These are phyloP conservation scores for Fusarium austroafricanum DNA, from an alignment of 2,329 filamentous ascomycete genomes.

Conservation along the genomic window DNA sequence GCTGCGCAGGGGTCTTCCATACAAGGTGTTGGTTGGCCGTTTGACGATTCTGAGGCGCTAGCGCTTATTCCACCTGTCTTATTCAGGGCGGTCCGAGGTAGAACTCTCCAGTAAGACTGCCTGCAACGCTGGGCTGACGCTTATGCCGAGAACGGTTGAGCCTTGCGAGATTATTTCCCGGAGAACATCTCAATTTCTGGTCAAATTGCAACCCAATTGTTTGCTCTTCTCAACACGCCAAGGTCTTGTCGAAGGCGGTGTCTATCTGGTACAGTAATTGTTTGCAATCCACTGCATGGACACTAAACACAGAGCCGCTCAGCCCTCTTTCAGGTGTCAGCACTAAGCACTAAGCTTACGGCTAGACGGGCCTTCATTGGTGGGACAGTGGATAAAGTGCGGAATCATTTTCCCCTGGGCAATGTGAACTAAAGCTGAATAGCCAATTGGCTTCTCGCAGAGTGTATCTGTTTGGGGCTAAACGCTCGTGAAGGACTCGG, in stretches of 20 bases:
- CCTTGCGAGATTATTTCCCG: neutral
- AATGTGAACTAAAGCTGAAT: conserved; percentile 2
- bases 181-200: neutral
- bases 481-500: neutral
- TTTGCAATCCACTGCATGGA: too few species aligned
- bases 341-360: neutral
- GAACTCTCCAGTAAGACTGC: neutral
- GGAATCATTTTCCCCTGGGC: conserved; percentile 1
- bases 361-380: neutral
- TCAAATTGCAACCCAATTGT: neutral
- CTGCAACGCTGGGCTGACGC: neutral
- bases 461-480: neutral
- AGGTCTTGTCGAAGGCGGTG: neutral
- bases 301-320: neutral
- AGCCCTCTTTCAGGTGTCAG: neutral
- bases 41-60: conserved; percentile 13
- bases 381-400: neutral
- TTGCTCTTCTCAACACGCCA: neutral
- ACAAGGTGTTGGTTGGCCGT: neutral
- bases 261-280: neutral
- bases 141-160: neutral
- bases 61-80: conserved; percentile 4
- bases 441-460: neutral
- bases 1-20: neutral
- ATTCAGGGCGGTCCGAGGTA: neutral